phyloP scores from a whole-genome alignment of 2,329 filamentous ascomycete genomes.

The Coleophoma eucalyptorum region DNA sequence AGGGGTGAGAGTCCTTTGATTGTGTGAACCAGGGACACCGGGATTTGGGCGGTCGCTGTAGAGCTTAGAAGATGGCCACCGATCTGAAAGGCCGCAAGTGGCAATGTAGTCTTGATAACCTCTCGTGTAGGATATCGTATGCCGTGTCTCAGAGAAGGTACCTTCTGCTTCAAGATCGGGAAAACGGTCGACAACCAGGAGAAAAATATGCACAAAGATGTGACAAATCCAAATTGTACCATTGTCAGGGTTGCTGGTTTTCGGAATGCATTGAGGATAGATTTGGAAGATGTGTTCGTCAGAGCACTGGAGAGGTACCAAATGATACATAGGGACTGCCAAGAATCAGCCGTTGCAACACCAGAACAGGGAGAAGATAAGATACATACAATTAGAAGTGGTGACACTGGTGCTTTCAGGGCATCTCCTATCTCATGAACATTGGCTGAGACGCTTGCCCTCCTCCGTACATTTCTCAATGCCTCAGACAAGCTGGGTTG shows the following conservation, averaged over 20 bases:
- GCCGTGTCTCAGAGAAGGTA: constrained; percentile 79
- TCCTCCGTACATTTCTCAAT: constrained; percentile 77
- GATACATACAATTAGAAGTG: constrained; percentile 73
- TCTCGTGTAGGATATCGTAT: constrained; percentile 78
- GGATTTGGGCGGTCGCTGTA: constrained; percentile 89
- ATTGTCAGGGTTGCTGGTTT: constrained; percentile 90
- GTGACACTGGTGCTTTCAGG: constrained; percentile 83
- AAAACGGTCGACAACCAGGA: constrained; percentile 72
- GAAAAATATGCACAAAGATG: constrained; percentile 77
- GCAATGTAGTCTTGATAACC: constrained; percentile 83
- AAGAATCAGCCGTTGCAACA: constrained; percentile 10
- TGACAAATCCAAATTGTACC: constrained; percentile 91
- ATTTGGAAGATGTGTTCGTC: constrained; percentile 97
- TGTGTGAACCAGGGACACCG: constrained; percentile 94
- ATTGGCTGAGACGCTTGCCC: constrained; percentile 85
- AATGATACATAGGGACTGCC: constrained; percentile 75
- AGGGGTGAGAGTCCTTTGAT: constrained; percentile 96
- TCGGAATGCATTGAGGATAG: constrained; percentile 86
- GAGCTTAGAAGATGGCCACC: constrained; percentile 91
- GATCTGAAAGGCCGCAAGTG: constrained; percentile 88
- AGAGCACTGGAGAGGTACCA: constrained; percentile 97
- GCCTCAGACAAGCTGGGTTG: constrained; percentile 90
- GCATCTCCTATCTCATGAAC: constrained; percentile 91
- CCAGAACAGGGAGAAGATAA: too few species aligned
- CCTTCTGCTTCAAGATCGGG: constrained; percentile 62